Evolutionary conservation across 2,329 filamentous ascomycete genomes (phyloP).

Genomic region (Cryoendolithus antarcticus): DNA sequence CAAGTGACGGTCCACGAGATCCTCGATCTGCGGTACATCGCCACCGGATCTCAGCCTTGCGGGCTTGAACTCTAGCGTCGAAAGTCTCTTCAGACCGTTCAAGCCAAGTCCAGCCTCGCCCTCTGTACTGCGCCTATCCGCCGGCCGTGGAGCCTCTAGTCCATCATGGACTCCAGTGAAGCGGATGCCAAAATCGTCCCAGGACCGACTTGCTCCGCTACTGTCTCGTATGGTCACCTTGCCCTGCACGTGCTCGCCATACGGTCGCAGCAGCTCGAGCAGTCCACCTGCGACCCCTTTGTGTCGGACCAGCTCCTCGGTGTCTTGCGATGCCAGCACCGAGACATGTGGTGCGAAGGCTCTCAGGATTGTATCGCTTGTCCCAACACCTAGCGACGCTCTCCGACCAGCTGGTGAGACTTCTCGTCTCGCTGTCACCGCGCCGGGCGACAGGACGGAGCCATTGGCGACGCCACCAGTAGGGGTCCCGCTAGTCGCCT

Average conservation of each 20-base stretch:
- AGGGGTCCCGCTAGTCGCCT: slow-evolving; percentile 30
- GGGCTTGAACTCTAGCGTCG: slow-evolving; percentile 23
- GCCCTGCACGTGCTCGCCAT: slow-evolving; percentile 76
- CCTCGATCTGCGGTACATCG: slow-evolving; percentile 59
- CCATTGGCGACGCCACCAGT: slow-evolving; percentile 21
- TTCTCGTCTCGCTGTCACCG: slow-evolving; percentile 22
- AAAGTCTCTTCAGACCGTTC: slow-evolving; percentile 14
- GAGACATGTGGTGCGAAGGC: slow-evolving; percentile 84
- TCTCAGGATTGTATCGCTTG: slow-evolving; percentile 57
- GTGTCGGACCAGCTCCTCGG: slow-evolving; percentile 62
- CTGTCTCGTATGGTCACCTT: slow-evolving; percentile 88
- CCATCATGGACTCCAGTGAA: slow-evolving; percentile 61
- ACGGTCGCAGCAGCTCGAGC: slow-evolving; percentile 76
- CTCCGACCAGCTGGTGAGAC: slow-evolving; percentile 27
- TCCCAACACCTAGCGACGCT: slow-evolving; percentile 23
- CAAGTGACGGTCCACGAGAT: slow-evolving; percentile 67
- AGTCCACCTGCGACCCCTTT: slow-evolving; percentile 80
- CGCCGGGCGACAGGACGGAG: slow-evolving; percentile 32
- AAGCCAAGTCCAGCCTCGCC: slow-evolving; percentile 15
- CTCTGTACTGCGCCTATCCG: slow-evolving; percentile 27
- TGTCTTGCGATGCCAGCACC: slow-evolving; percentile 76
- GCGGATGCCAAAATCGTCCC: slow-evolving; percentile 81
- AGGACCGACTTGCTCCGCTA: slow-evolving; percentile 66
- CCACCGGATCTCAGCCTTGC: slow-evolving; percentile 33
- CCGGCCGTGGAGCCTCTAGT: slow-evolving; percentile 25